Conservation (phyloP, 2,329 filamentous ascomycete genomes). For the Curvularia lunata region DNA sequence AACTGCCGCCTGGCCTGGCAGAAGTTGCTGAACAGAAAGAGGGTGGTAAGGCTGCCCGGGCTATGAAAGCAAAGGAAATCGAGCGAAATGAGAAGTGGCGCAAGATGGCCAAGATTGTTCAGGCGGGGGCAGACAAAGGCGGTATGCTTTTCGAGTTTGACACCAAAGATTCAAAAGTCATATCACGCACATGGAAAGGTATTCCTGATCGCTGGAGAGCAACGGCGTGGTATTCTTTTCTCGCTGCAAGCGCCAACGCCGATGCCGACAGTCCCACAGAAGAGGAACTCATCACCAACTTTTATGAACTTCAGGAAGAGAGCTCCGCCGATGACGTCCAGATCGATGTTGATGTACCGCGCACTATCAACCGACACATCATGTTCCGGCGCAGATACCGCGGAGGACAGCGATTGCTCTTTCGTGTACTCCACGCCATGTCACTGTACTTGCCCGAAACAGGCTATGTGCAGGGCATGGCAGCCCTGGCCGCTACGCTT, state of each 20-base stretch:
- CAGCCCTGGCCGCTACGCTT: slow-evolving; percentile 86
- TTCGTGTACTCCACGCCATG: slow-evolving; percentile 89
- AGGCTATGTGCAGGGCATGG: slow-evolving; percentile 98
- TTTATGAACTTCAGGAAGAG: slow-evolving; percentile 73
- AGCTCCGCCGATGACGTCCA: slow-evolving; percentile 90
- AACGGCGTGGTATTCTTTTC: slow-evolving; percentile 93
- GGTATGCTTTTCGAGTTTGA: slow-evolving; percentile 81
- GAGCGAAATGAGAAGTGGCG: slow-evolving; percentile 70
- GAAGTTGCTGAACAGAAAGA: slow-evolving; percentile 55
- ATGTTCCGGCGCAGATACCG: slow-evolving; percentile 95
- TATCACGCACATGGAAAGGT: slow-evolving; percentile 95
- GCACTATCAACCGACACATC: slow-evolving; percentile 93
- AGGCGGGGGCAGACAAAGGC: slow-evolving; percentile 58
- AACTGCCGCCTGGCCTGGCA: slow-evolving; percentile 60
- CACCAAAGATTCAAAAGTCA: slow-evolving; percentile 74
- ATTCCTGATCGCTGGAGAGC: slow-evolving; percentile 95
- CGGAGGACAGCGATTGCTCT: slow-evolving; percentile 85
- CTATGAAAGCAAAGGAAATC: slow-evolving; percentile 65
- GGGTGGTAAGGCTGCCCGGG: slow-evolving; percentile 55
- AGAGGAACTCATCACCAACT: slow-evolving; percentile 72
- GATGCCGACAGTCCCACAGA: slow-evolving; percentile 68
- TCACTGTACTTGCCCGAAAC: slow-evolving; percentile 89
- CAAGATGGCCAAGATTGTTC: slow-evolving; percentile 64
- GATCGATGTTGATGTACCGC: slow-evolving; percentile 94
- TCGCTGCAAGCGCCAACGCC: slow-evolving; percentile 75